Evolutionary conservation across 768 basidiomycete genomes (phyloP), one percentile per base, ranked within the genome.

Genomic region (Xerocomus brunneocitrinus): DNA sequence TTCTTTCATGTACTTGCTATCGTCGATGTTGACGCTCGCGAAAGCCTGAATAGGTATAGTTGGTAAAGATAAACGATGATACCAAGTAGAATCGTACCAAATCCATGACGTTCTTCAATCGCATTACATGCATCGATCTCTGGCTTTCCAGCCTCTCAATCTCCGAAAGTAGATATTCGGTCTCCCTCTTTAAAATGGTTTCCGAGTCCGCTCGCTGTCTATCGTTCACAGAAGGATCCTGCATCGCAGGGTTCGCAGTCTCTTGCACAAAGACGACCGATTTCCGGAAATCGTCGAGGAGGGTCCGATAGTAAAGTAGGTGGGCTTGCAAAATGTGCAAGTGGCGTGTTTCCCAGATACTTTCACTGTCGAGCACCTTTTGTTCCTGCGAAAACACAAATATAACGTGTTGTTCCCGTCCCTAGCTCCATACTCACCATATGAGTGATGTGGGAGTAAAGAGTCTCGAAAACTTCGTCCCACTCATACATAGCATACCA

Each of bases 401-500:
- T 55, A 10, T 1, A 46, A 34, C 27, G n/a, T 16, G n/a, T 28
- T 3, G 14, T 36, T 8, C 3, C 5, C 3, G 6, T 27, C 9
- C 27, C 4, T 4, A 43, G 8, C 10, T n/a, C 3, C 7, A 5
- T 27, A 16, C 79, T 42, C 61, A 82, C 80, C 73, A 84, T 61
- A 30, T 55, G 65, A 54, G 75, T 76, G 24, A 83, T 75, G 55
- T 84, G 79, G 8, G 62, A 54, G 57, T 79, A 81, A 30, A 84
- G 61, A 5, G 64, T 58, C 61, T 83, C 81, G 30, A 83, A 71
- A 3, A 79, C 69, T 60, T 84, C 81, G 50, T 84, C 83, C 81
- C 83, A 84, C 2, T 80, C 73, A 58, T 84, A 84, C 22, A 83
- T 65, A 1, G 79, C 76, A 58, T 82, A 81, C 83, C 83, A 84